Evolutionary conservation across 2,329 filamentous ascomycete species (phyloP).

Genomic region (Leptoxyphium fumago): DNA sequence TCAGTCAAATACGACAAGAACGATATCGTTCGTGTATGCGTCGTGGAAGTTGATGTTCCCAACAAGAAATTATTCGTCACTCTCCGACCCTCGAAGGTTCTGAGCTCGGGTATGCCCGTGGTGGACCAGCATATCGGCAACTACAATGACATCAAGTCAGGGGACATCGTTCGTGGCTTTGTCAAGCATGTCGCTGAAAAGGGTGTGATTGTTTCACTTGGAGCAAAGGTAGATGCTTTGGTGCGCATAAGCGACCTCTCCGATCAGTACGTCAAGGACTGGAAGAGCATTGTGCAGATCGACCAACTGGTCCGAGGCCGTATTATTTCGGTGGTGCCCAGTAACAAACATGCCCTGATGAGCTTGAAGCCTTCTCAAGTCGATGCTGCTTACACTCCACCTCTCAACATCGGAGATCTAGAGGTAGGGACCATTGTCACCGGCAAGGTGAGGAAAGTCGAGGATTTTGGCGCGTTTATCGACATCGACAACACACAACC

Average conservation of each 20-base stretch:
- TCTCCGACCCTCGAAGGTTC: constrained; percentile 68
- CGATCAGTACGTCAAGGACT: constrained; percentile 84
- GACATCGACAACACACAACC: constrained; percentile 64
- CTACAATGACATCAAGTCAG: constrained; percentile 54
- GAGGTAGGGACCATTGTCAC: constrained; percentile 69
- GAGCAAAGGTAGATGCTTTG: constrained; percentile 65
- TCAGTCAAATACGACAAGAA: constrained; percentile 65
- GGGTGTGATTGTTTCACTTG: constrained; percentile 74
- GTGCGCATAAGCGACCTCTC: constrained; percentile 81
- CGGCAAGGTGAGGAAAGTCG: constrained; percentile 82
- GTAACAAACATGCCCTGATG: constrained; percentile 62
- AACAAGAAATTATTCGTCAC: constrained; percentile 81
- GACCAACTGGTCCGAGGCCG: constrained; percentile 87
- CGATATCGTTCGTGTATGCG: constrained; percentile 74
- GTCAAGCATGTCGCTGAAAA: constrained; percentile 81
- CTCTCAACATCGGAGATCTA: constrained; percentile 61
- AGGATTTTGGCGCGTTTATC: constrained; percentile 91
- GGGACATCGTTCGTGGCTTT: constrained; percentile 78
- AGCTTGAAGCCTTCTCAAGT: constrained; percentile 76
- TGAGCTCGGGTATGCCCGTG: constrained; percentile 71
- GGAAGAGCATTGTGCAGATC: constrained; percentile 77
- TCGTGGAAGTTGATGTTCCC: constrained; percentile 61
- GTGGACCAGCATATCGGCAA: constrained; percentile 66
- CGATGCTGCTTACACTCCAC: constrained; percentile 62
- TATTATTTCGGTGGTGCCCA: constrained; percentile 55